Conservation (phyloP, 495 filamentous ascomycete species). For the Xylaria scruposa region DNA sequence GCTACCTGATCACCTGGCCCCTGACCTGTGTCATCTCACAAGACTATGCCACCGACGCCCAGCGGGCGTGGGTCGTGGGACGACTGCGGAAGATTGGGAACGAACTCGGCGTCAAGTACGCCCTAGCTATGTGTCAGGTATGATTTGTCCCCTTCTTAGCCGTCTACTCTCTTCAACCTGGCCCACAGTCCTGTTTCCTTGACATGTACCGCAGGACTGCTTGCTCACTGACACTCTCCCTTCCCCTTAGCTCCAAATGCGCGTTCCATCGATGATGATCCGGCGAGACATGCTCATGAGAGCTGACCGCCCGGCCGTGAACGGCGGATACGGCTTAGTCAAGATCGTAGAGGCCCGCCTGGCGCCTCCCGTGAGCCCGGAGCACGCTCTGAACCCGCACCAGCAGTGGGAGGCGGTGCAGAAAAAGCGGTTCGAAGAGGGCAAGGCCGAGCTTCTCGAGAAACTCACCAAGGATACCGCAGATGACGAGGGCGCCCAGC, state of each 20-base stretch:
- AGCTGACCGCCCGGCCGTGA: slow-evolving; percentile 40
- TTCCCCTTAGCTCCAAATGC: slow-evolving; percentile 47
- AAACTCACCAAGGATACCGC: slow-evolving; percentile 47
- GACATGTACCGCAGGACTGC: background rate
- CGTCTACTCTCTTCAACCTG: background rate
- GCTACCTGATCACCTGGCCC: slow-evolving; percentile 51
- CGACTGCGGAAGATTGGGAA: slow-evolving; percentile 54
- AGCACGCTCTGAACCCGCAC: slow-evolving; percentile 43
- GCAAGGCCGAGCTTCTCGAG: slow-evolving; percentile 45
- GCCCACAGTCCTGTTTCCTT: background rate
- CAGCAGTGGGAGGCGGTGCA: slow-evolving; percentile 49
- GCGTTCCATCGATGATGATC: slow-evolving; percentile 62
- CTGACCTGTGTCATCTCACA: slow-evolving; percentile 50
- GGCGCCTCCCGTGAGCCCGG: slow-evolving; percentile 26
- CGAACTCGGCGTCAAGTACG: slow-evolving; percentile 56
- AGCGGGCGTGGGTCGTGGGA: slow-evolving; percentile 55
- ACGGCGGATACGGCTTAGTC: slow-evolving; percentile 37
- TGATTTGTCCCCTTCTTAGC: background rate
- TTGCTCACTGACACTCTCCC: background rate
- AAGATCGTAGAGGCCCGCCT: slow-evolving; percentile 37
- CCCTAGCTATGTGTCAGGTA: slow-evolving; percentile 53
- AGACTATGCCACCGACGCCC: slow-evolving; percentile 57
- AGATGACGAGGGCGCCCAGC: slow-evolving; percentile 32
- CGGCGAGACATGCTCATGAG: slow-evolving; percentile 52
- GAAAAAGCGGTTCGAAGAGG: slow-evolving; percentile 45